Evolutionary conservation across 495 filamentous ascomycete species (phyloP), one percentile per base, ranked within the genome.

Genomic region (Staphylotrichum longicolle): DNA sequence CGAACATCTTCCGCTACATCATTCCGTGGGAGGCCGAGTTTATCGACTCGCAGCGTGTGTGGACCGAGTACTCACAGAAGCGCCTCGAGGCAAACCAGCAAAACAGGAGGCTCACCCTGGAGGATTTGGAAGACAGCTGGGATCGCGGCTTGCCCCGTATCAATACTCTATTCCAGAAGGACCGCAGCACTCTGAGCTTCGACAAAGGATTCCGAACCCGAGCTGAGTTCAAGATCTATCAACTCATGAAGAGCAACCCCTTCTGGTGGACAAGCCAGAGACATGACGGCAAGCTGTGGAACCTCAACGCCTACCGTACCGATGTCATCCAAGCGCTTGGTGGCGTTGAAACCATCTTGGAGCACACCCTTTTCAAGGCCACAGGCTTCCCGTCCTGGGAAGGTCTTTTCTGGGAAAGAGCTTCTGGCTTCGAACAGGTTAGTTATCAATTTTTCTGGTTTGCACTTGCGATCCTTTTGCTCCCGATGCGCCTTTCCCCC

Each of bases 201-300:
- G 95, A 99, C 79, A 99, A 99, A 77, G 95, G 95, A 47, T 98
- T 97, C 85, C 89, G 95, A 66, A 86, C 94, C 34, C 83, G 95
- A 40, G 91, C 93, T 33, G 95, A 99, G 78, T 99, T 98, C 81
- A 99, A 98, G 79, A 88, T 90, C 56, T 99, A 98, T 73, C 93
- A 96, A 75, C 79, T 97, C 63, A 98, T 98, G 94, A 98, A 97
- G 86, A 96, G 90, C 80, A 97, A 97, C 73, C 93, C 94, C 0
- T 98, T 97, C 82, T 97, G 93, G 93, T 98, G 94, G 95, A 99
- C 95, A 3, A 96, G 90, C 68, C 95, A 98, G 74, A 82, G 95
- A 51, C 95, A 99, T 68, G 95, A 99, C 68, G 95, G 95, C 73
- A 99, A 98, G 74, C 78, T 99, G 44, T 99, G 95, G 95, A 97